Evolutionary conservation across 805 yeast species (phyloP), one percentile per base, ranked within the genome.

Genomic region (Zygosaccharomyces siamensis): DNA sequence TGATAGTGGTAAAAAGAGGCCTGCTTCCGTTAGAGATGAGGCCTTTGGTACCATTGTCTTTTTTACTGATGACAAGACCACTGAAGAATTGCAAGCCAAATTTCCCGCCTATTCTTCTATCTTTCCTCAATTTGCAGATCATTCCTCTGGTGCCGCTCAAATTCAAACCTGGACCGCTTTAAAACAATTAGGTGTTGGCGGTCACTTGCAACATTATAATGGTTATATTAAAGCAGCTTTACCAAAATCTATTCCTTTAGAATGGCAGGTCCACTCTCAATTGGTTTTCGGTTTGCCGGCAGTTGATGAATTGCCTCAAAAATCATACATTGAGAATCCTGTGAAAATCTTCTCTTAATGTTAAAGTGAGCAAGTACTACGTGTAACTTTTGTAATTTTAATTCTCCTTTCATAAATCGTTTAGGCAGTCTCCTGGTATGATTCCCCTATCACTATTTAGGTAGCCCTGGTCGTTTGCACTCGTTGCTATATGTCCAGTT

Each of bases 131-230:
- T 77, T 75, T 59, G 78, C 79, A 30, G 67, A 73, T 45, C 74
- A 76, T 53, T 62, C 77, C 39, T 66, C 69, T 49, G 78, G 78
- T 65, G 73, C 76, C 46, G 78, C 78, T 46, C 79, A 75, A 66
- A 75, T 77, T 52, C 60, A 66, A 54, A 60, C 74, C 16, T 77
- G 82, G 82, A 64, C 77, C 37, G 76, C 76, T 24, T 63, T 77
- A 24, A 67, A 70, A 44, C 68, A 66, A 28, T 60, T 72, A 48
- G 76, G 76, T 43, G 60, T 76, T 39, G 81, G 80, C 53, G 78
- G 71, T 52, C 76, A 74, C 56, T 67, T 77, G 55, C 82, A 77
- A 64, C 81, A 77, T 63, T 78, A 72, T 71, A 75, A 73, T 61
- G 75, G 71, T 42, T 64, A 66, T 42, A 72, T 77, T 44, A 67